Conservation (phyloP, 192 early-diverging fungal species). For the Endogone sp. region DNA sequence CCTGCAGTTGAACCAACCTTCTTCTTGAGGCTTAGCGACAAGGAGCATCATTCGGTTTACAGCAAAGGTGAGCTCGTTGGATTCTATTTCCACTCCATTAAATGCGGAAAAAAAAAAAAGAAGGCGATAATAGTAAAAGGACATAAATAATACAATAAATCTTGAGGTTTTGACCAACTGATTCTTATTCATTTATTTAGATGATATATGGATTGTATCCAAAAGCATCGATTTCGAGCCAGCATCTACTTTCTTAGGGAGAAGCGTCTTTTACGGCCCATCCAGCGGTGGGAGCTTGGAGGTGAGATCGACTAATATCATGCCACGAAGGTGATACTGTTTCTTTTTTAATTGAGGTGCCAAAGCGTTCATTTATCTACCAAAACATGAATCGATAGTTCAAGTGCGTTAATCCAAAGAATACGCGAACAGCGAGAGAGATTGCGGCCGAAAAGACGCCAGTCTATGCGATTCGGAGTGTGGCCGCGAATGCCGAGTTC, state of each 20-base stretch:
- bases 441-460: constrained; percentile 2
- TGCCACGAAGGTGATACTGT: background rate
- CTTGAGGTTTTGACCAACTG: background rate
- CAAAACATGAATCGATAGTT: constrained; percentile 20
- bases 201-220: constrained; percentile 49
- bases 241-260: constrained; percentile 35
- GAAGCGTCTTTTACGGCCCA: constrained; percentile 44
- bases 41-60: constrained; percentile 44
- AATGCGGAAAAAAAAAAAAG: too few species aligned
- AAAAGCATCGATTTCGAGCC: constrained; percentile 34
- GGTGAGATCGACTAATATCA: constrained; percentile 14
- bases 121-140: too few species aligned
- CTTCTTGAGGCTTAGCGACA: constrained; percentile 22
- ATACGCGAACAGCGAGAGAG: constrained; percentile 26
- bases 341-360: background rate
- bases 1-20: constrained; percentile 14
- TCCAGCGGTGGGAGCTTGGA: constrained; percentile 30
- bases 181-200: constrained; percentile 17
- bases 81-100: too few species aligned
- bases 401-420: constrained; percentile 32
- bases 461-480: constrained; percentile 34
- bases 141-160: too few species aligned
- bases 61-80: constrained; percentile 11
- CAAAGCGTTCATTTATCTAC: background rate
- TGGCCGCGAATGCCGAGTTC: constrained; percentile 44